Evolutionary conservation across 208 protist genomes (phyloP).

Genomic region (Strigomonas galati): DNA sequence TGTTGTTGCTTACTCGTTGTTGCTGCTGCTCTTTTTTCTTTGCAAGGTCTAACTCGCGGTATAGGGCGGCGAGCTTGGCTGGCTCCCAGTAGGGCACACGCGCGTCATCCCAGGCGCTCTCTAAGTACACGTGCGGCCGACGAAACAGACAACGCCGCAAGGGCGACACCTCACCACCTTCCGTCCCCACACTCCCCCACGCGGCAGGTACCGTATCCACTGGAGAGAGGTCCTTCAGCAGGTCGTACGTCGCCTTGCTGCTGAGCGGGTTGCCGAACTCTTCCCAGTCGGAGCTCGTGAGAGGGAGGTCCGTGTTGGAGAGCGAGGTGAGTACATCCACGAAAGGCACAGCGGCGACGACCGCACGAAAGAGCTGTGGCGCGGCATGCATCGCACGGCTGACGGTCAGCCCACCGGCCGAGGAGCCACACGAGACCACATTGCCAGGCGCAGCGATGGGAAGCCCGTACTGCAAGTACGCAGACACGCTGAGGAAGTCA

Average conservation of each 20-base stretch:
- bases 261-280: slow-evolving; percentile 90
- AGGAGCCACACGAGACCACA: slow-evolving; percentile 56
- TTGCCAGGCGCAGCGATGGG: not conserved
- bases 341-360: slow-evolving; percentile 77
- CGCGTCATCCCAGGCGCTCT: slow-evolving; percentile 58
- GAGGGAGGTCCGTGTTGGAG: slow-evolving; percentile 54
- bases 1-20: too few species aligned
- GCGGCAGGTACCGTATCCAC: slow-evolving; percentile 55
- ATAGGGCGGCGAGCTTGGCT: slow-evolving; percentile 37
- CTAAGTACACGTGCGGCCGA: slow-evolving; percentile 52
- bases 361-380: slow-evolving; percentile 50
- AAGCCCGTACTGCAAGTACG: slow-evolving; percentile 44
- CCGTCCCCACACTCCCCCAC: not conserved
- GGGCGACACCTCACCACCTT: too few species aligned
- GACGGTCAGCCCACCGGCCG: slow-evolving; percentile 85
- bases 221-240: slow-evolving; percentile 64
- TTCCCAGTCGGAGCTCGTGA: slow-evolving; percentile 78
- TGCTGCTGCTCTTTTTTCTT: not conserved
- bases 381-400: slow-evolving; percentile 55
- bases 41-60: slow-evolving; percentile 22
- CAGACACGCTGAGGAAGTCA: slow-evolving; percentile 72
- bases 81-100: slow-evolving; percentile 73
- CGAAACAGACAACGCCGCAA: not conserved
- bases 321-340: slow-evolving; percentile 90
- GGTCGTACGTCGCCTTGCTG: slow-evolving; percentile 49